Conservation (phyloP, 2,329 filamentous ascomycete species). For the Colletotrichum gloeosporioides region DNA sequence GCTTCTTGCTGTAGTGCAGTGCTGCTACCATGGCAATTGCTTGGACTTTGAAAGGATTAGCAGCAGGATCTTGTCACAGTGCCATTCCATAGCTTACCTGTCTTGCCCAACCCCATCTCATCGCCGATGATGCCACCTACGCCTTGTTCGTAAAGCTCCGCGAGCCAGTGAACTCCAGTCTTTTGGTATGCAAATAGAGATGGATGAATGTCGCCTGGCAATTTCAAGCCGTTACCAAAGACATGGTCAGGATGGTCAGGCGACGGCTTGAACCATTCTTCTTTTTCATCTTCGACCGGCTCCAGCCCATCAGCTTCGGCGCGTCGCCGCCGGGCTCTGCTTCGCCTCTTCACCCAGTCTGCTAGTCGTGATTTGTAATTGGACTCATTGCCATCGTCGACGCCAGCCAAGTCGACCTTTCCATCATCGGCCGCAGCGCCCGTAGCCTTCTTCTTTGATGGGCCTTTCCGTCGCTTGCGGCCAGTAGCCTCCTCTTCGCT, state of each 20-base stretch:
- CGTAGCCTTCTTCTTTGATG: constrained; percentile 43
- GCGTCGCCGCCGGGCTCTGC: constrained; percentile 42
- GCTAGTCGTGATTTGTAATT: constrained; percentile 79
- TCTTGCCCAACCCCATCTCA: constrained; percentile 99
- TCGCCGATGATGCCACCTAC: constrained; percentile 96
- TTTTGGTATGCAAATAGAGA: constrained; percentile 97
- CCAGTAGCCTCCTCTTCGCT: constrained; percentile 44
- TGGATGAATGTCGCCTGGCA: constrained; percentile 92
- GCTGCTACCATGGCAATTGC: constrained; percentile 82
- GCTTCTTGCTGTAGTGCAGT: constrained; percentile 87
- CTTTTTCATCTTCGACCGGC: constrained; percentile 48
- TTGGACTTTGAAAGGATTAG: constrained; percentile 46
- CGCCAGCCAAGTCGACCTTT: constrained; percentile 54
- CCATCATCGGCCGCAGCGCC: constrained; percentile 27
- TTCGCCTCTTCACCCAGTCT: constrained; percentile 70
- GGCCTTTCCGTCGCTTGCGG: constrained; percentile 48
- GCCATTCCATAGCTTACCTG: constrained; percentile 39
- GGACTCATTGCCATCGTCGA: constrained; percentile 90
- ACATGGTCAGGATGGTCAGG: constrained; percentile 79
- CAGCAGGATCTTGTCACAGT: background rate
- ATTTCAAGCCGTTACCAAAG: constrained; percentile 76
- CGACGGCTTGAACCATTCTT: constrained; percentile 85
- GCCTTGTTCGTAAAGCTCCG: constrained; percentile 86
- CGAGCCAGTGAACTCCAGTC: constrained; percentile 95
- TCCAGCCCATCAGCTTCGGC: constrained; percentile 37